A percentile compares a stretch with the other conserved stretches of the same genome.
Evolutionary conservation across 768 basidiomycete genomes (phyloP).

Genomic region (Mrakia blollopis): DNA sequence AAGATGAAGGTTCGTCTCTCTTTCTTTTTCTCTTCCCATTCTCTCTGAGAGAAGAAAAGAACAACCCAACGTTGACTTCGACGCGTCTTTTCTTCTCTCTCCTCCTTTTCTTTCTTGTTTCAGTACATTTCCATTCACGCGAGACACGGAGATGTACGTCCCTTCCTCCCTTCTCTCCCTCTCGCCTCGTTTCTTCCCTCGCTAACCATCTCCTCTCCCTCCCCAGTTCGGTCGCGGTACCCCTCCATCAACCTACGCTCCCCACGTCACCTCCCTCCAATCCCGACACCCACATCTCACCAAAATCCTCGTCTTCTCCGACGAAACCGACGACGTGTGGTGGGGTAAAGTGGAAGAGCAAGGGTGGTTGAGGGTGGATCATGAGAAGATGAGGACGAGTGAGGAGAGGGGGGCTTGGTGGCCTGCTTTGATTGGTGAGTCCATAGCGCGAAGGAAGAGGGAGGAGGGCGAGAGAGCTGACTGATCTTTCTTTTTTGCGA

Average conservation of each 20-base stretch:
- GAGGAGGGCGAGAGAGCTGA: background rate
- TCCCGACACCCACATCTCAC: background rate
- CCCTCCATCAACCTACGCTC: background rate
- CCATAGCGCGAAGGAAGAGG: no score
- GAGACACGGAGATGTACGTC: conserved; percentile 23
- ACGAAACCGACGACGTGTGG: conserved; percentile 18
- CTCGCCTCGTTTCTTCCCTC: no score
- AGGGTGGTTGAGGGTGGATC: conserved; percentile 21
- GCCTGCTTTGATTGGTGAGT: conserved; percentile 19
- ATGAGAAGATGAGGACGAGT: background rate
- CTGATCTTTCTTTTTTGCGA: background rate
- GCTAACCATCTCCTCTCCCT: no score
- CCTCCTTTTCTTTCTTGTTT: background rate
- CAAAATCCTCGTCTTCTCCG: conserved; percentile 3
- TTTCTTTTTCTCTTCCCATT: background rate
- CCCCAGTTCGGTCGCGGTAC: conserved; percentile 1
- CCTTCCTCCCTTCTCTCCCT: no score
- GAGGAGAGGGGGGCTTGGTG: conserved; percentile 4
- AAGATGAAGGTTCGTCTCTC: background rate
- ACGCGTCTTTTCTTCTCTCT: background rate
- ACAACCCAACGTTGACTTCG: background rate
- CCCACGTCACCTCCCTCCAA: background rate
- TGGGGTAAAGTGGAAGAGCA: conserved; percentile 12
- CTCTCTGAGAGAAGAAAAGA: no score
- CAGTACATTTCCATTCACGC: conserved; percentile 15